phyloP scores from a whole-genome alignment of 2,329 filamentous ascomycete species.

The Mycocentrospora acerina region DNA sequence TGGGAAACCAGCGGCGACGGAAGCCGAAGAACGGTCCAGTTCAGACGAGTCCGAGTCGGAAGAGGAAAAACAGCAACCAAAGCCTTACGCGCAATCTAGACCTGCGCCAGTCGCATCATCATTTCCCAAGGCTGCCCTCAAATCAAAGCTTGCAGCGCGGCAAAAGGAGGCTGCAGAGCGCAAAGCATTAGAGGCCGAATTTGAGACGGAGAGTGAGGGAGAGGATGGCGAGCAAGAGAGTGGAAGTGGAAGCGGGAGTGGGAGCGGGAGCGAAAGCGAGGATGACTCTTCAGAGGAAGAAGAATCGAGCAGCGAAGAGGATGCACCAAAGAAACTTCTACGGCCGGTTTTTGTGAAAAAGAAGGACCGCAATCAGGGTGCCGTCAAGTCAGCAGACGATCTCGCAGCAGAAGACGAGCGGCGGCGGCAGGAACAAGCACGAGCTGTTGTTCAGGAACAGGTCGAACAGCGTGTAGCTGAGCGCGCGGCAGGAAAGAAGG shows the following conservation, averaged over 20 bases:
- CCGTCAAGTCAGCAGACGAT: constrained; percentile 42
- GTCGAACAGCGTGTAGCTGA: constrained; percentile 79
- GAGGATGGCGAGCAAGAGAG: constrained; percentile 13
- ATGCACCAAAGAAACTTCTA: constrained; percentile 58
- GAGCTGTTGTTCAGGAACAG: constrained; percentile 84
- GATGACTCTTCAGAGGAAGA: constrained; percentile 44
- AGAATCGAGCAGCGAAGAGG: constrained; percentile 61
- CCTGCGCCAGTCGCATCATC: constrained; percentile 48
- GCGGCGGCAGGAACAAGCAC: constrained; percentile 68
- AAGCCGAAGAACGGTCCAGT: constrained; percentile 41
- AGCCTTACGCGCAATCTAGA: constrained; percentile 35
- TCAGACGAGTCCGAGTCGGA: constrained; percentile 55
- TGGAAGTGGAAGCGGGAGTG: constrained; percentile 16
- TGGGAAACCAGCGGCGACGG: constrained; percentile 67
- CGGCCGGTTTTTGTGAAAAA: constrained; percentile 70
- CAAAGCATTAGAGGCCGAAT: constrained; percentile 54
- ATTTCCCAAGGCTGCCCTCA: constrained; percentile 48
- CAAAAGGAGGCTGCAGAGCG: constrained; percentile 33
- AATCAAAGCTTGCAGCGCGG: constrained; percentile 45
- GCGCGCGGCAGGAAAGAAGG: constrained; percentile 72
- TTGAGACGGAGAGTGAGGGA: constrained; percentile 57
- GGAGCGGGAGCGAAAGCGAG: constrained; percentile 19
- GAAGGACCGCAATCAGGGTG: constrained; percentile 53
- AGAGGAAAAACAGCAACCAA: constrained; percentile 49
- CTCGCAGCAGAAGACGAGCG: constrained; percentile 53